These are phyloP conservation scores for Lolium multiflorum DNA, from an alignment of 176 grass and related monocot species.

Conservation along the genomic window DNA sequence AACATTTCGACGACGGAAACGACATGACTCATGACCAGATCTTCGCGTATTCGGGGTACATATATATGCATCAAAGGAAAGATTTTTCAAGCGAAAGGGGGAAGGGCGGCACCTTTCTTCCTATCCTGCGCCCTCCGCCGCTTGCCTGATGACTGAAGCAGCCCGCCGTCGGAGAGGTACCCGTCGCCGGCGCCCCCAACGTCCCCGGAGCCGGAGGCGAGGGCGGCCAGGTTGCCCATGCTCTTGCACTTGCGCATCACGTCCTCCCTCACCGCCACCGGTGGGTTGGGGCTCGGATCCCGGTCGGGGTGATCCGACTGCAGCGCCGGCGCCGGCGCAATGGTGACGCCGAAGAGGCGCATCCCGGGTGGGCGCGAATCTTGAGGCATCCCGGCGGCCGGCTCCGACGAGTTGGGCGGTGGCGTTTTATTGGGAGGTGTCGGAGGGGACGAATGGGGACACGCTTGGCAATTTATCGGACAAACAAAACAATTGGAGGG, in stretches of 20 bases:
- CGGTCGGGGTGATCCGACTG: slow-evolving; percentile 35
- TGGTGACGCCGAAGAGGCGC: slow-evolving; percentile 71
- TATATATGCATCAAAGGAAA: slow-evolving; percentile 26
- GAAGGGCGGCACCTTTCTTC: slow-evolving; percentile 66
- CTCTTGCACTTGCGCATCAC: slow-evolving; percentile 78
- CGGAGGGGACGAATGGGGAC: slow-evolving; percentile 28
- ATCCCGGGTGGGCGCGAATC: slow-evolving; percentile 54
- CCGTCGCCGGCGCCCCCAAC: slow-evolving; percentile 43
- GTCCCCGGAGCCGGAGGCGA: slow-evolving; percentile 35
- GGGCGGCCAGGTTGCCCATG: slow-evolving; percentile 64
- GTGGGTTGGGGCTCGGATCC: slow-evolving; percentile 45
- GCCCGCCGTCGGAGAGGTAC: slow-evolving; percentile 63
- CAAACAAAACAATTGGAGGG: background rate
- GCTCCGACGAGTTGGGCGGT: slow-evolving; percentile 41
- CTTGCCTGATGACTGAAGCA: slow-evolving; percentile 50
- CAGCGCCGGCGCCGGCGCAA: slow-evolving; percentile 47
- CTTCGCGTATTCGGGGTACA: slow-evolving; percentile 18
- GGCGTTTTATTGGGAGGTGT: slow-evolving; percentile 49
- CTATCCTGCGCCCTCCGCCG: slow-evolving; percentile 57
- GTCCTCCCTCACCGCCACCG: slow-evolving; percentile 54
- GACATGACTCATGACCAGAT: slow-evolving; percentile 42
- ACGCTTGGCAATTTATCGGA: slow-evolving; percentile 28
- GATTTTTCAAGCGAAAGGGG: slow-evolving; percentile 13
- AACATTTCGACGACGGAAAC: background rate
- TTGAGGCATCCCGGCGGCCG: slow-evolving; percentile 57